These are phyloP conservation scores for Orobanche coerulescens DNA, from an alignment of 257 asterid species.

Conservation along the genomic window DNA sequence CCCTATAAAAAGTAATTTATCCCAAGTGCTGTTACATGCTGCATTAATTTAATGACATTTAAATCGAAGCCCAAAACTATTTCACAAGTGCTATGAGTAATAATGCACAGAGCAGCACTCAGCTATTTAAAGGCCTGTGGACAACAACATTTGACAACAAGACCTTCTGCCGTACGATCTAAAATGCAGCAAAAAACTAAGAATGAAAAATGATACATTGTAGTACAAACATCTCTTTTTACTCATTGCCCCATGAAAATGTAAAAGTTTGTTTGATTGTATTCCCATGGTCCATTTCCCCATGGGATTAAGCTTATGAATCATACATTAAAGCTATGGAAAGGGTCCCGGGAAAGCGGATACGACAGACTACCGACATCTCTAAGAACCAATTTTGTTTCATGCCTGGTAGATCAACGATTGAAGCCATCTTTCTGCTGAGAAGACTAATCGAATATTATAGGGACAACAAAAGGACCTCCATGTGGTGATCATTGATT, in stretches of 20 bases:
- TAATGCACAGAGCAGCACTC: not conserved
- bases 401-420: no score
- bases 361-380: no score
- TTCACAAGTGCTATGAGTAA: not conserved
- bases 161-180: not conserved
- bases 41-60: not conserved
- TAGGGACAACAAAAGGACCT: no score
- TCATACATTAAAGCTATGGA: no score
- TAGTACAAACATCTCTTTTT: not conserved
- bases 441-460: no score
- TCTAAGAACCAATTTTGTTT: no score
- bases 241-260: not conserved
- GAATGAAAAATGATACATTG: not conserved
- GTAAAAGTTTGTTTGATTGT: no score
- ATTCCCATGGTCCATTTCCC: no score
- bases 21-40: not conserved
- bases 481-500: no score
- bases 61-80: not conserved
- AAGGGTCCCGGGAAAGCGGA: no score
- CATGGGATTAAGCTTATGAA: no score
- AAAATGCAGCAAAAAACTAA: not conserved
- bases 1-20: conserved; percentile 3
- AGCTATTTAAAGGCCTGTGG: not conserved
- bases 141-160: not conserved
- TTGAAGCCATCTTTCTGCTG: no score